These are phyloP conservation scores for Beta vulgaris DNA, from an alignment of 148 eudicot genomes.

Conservation along the genomic window DNA sequence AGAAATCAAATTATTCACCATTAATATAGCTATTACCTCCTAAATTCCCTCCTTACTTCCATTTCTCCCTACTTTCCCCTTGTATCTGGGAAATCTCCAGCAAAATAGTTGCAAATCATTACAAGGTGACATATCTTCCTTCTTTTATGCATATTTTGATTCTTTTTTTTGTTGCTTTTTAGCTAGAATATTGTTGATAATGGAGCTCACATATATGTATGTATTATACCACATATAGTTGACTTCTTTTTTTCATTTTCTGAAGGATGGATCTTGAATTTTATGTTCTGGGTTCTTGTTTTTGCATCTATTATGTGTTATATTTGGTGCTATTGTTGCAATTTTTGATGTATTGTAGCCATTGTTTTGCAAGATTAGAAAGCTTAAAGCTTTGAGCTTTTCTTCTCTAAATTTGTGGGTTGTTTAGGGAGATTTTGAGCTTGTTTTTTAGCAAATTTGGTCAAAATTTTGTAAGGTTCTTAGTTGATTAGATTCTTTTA, in stretches of 20 bases:
- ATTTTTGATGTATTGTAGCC: not conserved
- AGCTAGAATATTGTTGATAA: not conserved
- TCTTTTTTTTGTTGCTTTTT: not conserved
- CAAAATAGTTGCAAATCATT: not conserved
- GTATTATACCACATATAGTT: not conserved
- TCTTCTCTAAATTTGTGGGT: not conserved
- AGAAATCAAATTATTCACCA: not conserved
- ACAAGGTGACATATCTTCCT: constrained; percentile 7
- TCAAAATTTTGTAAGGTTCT: not conserved
- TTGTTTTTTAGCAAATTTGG: not conserved
- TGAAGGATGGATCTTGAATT: not conserved
- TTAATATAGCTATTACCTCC: not conserved
- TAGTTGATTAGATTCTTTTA: not conserved
- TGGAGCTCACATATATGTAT: not conserved
- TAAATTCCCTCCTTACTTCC: constrained; percentile 6
- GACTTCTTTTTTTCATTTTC: not conserved
- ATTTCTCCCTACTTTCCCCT: not conserved
- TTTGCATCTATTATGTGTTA: not conserved
- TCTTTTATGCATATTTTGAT: not conserved
- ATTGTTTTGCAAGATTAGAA: not conserved
- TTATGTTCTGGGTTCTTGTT: not conserved
- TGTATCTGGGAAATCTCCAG: not conserved
- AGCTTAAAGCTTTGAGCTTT: too few species aligned
- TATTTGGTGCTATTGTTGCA: not conserved
- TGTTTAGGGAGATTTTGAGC: not conserved